These are phyloP conservation scores for Mycena citricolor DNA, from an alignment of 1,284 basidiomycete genomes.

Conservation along the genomic window DNA sequence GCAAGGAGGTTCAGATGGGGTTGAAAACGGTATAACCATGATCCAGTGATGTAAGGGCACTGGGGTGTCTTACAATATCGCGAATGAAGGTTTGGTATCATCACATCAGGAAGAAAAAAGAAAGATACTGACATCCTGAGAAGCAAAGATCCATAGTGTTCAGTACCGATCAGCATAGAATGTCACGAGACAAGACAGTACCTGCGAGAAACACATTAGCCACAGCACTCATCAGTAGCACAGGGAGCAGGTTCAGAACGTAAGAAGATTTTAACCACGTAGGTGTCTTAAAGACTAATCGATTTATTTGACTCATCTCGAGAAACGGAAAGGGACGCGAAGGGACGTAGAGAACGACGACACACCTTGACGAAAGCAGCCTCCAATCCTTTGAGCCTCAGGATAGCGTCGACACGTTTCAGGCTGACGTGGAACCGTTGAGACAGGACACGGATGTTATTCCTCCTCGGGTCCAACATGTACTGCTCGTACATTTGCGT, in stretches of 20 bases:
- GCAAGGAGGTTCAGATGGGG: conserved; percentile 55
- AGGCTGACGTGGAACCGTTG: conserved; percentile 62
- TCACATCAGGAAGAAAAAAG: conserved; percentile 29
- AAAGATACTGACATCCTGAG: conserved; percentile 52
- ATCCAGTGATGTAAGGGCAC: conserved; percentile 58
- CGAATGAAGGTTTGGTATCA: conserved; percentile 61
- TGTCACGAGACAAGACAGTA: conserved; percentile 16
- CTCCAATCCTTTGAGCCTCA: conserved; percentile 78
- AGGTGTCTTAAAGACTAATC: conserved; percentile 87
- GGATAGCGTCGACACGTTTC: conserved; percentile 76
- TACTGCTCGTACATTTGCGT: conserved; percentile 54
- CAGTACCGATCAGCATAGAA: conserved; percentile 21
- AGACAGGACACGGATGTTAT: conserved; percentile 62
- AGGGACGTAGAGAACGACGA: conserved; percentile 25
- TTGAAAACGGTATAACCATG: conserved; percentile 61
- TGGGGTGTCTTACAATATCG: conserved; percentile 54
- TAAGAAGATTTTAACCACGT: conserved; percentile 59
- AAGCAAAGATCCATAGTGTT: conserved; percentile 14
- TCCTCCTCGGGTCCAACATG: conserved; percentile 54
- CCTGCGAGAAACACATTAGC: conserved; percentile 15
- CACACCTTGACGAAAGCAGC: conserved; percentile 67
- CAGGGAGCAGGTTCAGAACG: conserved; percentile 35
- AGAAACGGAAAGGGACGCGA: conserved; percentile 15
- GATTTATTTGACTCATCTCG: conserved; percentile 63
- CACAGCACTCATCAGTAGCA: conserved; percentile 26